Percentiles rank a stretch among this genome's conserved stretches.
phyloP scores from a whole-genome alignment of 2,329 filamentous ascomycete species.

The Curvularia eragrostidis region DNA sequence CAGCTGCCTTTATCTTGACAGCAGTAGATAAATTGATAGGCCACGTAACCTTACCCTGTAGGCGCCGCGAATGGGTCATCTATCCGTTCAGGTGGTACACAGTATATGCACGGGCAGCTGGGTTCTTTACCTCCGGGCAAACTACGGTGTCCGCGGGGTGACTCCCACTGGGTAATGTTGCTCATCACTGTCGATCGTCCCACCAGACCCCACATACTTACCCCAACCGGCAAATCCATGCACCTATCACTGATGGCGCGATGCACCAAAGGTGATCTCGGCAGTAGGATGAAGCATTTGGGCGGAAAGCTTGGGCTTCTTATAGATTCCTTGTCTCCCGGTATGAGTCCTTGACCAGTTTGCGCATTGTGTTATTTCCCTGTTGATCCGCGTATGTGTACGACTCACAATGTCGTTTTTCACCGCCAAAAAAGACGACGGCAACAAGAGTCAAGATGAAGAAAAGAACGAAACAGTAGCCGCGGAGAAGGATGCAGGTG shows the following conservation, averaged over 20 bases:
- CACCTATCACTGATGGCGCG: conserved; percentile 6
- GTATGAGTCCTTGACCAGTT: neutral
- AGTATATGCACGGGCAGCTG: neutral
- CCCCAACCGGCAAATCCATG: neutral
- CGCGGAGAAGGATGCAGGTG: conserved; percentile 16
- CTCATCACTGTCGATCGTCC: conserved; percentile 12
- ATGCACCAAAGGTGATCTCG: conserved; percentile 1
- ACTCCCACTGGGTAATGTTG: neutral
- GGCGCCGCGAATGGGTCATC: neutral
- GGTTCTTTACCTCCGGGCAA: neutral
- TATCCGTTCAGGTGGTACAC: neutral
- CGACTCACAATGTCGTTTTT: neutral
- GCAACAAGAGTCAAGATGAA: neutral
- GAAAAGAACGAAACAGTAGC: neutral
- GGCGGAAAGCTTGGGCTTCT: conserved; percentile 6
- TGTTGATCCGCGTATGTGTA: neutral
- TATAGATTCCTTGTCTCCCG: conserved; percentile 1
- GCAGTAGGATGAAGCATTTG: conserved; percentile 7
- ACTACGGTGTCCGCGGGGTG: conserved; percentile 2
- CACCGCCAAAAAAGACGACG: neutral
- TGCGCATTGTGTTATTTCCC: neutral
- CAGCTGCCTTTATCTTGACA: neutral
- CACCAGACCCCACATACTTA: conserved; percentile 9
- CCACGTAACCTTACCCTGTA: neutral
- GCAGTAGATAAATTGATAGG: neutral